Conservation (phyloP, 768 basidiomycete genomes). For the Sporobolomyces phaffii region DNA sequence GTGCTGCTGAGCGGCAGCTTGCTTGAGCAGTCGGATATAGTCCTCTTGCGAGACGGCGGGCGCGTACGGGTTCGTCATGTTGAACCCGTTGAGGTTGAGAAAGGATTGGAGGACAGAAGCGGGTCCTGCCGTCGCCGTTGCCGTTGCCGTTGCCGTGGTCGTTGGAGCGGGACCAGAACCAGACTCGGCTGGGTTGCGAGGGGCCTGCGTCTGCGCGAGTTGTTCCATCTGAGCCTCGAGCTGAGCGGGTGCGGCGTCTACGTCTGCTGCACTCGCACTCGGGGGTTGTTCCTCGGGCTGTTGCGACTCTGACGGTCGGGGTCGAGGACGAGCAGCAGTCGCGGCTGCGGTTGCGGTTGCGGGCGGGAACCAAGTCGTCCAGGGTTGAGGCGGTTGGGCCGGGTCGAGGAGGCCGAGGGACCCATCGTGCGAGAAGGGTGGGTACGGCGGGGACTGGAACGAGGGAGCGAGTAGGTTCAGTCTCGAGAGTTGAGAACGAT, state of each 20-base stretch:
- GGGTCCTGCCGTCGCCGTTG: too few relatives aligned
- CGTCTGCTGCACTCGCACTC: too few relatives aligned
- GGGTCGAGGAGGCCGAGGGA: not conserved
- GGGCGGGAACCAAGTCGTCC: constrained; percentile 2
- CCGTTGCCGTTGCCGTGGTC: too few relatives aligned
- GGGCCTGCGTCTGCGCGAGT: too few relatives aligned
- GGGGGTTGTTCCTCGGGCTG: too few relatives aligned
- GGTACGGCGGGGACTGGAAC: not conserved
- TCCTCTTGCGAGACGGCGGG: not conserved
- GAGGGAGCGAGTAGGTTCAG: not conserved
- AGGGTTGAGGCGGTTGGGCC: not conserved
- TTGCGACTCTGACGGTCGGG: too few relatives aligned
- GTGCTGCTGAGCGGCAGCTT: not conserved
- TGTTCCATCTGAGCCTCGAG: too few relatives aligned
- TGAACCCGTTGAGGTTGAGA: not conserved
- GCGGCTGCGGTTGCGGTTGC: not conserved
- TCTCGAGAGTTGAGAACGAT: too few relatives aligned
- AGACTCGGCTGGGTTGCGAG: not conserved
- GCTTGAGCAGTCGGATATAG: constrained; percentile 6
- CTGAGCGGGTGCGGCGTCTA: too few relatives aligned
- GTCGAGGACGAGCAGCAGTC: not conserved
- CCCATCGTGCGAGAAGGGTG: not conserved
- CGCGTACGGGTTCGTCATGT: not conserved
- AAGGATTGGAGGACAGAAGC: not conserved
- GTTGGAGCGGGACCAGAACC: too few relatives aligned